Base-by-base conservation (phyloP, 2,329 filamentous ascomycete genomes). In the Sporothrix protearum region DNA sequence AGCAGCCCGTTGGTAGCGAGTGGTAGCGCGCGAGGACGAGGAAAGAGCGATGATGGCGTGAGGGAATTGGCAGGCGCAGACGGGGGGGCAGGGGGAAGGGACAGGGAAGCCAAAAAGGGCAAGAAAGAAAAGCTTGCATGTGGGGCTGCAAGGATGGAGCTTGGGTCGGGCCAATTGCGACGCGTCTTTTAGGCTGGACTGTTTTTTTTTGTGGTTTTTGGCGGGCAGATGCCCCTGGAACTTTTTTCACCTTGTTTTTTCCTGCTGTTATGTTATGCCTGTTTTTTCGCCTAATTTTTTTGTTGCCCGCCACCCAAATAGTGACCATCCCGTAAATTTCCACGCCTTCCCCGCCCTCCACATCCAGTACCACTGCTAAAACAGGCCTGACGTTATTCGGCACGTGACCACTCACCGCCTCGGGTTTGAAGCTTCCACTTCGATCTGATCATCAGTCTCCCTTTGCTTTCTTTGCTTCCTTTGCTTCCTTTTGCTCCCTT, bases 101-200 rank as follows among this genome's bases (percentile, higher is more conserved):
- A 49, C 25, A 36, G 12, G 39, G 14, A 28, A n/a, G 51, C 47
- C 66, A 19, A 55, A 45, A 68, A 49, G n/a, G 22, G 53, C 28
- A 57, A n/a, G 14, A 16, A 30, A 16, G 3, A 64, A 59, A 68
- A 61, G 57, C 49, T 67, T 59, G 59, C 59, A 72, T 59, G 66
- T 69, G 67, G 67, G 57, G 66, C 66, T 55, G 57, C 71, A 25
- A 64, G 36, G 36, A 64, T 45, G 68, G 59, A 67, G 67, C 71
- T 70, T 28, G 57, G 42, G 7, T 22, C 12, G 12, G 22, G 22
- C 73, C 72, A 74, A 73, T 74, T 8, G 47, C 57, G 71, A 70
- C 73, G 73, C 73, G 73, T 68, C 39, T 45, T 74, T 74, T 71
- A 25, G 14, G 47, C 36, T 57, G 53, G 66, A 22, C 64, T 71